Evolutionary conservation across 768 basidiomycete species (phyloP).

Genomic region (Psilocybe subaeruginosa): DNA sequence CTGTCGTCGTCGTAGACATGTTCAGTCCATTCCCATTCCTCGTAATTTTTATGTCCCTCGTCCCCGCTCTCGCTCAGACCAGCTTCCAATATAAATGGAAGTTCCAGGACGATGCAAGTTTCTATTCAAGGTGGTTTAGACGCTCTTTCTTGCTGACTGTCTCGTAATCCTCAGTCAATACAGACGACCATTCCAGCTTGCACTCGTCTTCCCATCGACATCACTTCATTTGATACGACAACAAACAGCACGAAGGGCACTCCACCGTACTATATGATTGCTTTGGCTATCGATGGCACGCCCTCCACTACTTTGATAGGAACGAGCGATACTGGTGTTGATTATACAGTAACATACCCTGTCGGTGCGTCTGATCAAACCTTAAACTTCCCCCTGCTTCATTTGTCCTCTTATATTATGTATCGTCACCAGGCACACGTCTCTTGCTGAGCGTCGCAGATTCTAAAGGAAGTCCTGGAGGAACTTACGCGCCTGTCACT

Average conservation of each 20-base stretch:
- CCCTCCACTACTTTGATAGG: conserved; percentile 39
- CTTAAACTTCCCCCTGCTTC: neutral
- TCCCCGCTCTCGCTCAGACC: conserved; percentile 8
- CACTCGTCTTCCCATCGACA: conserved; percentile 22
- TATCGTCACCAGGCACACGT: conserved; percentile 34
- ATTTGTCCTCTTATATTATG: neutral
- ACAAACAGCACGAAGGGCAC: conserved; percentile 20
- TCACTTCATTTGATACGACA: conserved; percentile 20
- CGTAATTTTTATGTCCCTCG: neutral
- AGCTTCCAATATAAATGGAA: conserved; percentile 11
- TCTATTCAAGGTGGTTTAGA: neutral
- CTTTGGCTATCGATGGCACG: conserved; percentile 38
- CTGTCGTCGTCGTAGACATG: neutral
- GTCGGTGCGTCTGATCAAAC: conserved; percentile 34
- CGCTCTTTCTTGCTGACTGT: neutral
- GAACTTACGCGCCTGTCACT: conserved; percentile 34
- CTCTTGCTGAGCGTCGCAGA: conserved; percentile 47
- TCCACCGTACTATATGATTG: conserved; percentile 46
- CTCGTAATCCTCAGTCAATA: neutral
- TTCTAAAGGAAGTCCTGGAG: conserved; percentile 41
- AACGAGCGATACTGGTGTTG: conserved; percentile 29
- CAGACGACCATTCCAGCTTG: conserved; percentile 26
- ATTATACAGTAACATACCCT: conserved; percentile 42
- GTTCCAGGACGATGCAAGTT: conserved; percentile 11
- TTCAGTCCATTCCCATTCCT: neutral